phyloP scores from a whole-genome alignment of 345 rosid species.

The Citrus sinensis region DVS_A1.0 CM039166.1:21133001-21133500 shows the following conservation, averaged over 20 bases:
- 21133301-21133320: background rate
- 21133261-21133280: background rate
- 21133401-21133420: background rate
- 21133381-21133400: background rate
- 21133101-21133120: background rate
- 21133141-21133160: background rate
- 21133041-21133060: background rate
- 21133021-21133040: background rate
- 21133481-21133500: background rate
- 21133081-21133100: background rate
- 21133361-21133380: too few species aligned
- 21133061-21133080: background rate
- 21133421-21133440: too few species aligned
- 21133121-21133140: background rate
- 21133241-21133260: background rate
- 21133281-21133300: background rate
- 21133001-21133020: background rate
- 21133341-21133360: too few species aligned
- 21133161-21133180: fast-evolving
- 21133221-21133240: background rate
- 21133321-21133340: background rate
- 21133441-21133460: too few species aligned
- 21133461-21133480: too few species aligned
- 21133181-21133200: background rate
- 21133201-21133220: background rate